Evolutionary conservation across 371 early-diverging fungal genomes (phyloP).

Genomic region (Paraphysoderma sedebokerense): DNA sequence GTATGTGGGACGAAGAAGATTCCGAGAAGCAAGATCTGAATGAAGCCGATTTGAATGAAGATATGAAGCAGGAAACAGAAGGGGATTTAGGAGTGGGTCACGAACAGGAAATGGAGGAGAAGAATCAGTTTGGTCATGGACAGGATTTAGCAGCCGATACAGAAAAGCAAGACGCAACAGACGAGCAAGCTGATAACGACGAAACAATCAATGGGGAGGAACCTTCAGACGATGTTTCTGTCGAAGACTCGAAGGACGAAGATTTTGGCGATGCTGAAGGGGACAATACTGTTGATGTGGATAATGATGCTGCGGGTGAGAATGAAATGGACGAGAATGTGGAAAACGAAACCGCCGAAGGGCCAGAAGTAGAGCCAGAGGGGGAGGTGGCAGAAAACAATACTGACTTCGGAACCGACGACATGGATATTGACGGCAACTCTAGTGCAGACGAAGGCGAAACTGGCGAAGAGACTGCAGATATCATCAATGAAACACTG

Average conservation of each 20-base stretch:
- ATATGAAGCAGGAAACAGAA: conserved; percentile 32
- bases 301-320: conserved; percentile 14
- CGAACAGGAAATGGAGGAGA: neutral
- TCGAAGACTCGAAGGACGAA: conserved; percentile 17
- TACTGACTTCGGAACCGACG: neutral
- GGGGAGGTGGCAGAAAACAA: conserved; percentile 11
- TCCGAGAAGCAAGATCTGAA: conserved; percentile 44
- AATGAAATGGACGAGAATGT: conserved; percentile 13
- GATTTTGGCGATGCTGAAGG: conserved; percentile 7
- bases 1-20: conserved; percentile 89
- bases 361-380: conserved; percentile 13
- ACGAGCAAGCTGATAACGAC: neutral
- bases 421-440: neutral
- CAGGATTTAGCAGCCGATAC: no score
- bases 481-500: conserved; percentile 9
- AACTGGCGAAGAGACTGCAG: conserved; percentile 6
- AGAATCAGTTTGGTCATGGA: no score
- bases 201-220: conserved; percentile 5
- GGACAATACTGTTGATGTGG: conserved; percentile 4
- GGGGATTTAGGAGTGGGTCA: neutral
- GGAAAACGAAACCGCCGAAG: conserved; percentile 14
- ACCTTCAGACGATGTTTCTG: conserved; percentile 18
- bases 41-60: conserved; percentile 29
- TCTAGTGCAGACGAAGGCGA: conserved; percentile 15
- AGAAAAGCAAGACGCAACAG: neutral